A percentile compares a stretch with the other conserved stretches of the same genome.
Evolutionary conservation across 352 stramenopile species (phyloP).

Genomic region (Proteromonas lacertae): DNA sequence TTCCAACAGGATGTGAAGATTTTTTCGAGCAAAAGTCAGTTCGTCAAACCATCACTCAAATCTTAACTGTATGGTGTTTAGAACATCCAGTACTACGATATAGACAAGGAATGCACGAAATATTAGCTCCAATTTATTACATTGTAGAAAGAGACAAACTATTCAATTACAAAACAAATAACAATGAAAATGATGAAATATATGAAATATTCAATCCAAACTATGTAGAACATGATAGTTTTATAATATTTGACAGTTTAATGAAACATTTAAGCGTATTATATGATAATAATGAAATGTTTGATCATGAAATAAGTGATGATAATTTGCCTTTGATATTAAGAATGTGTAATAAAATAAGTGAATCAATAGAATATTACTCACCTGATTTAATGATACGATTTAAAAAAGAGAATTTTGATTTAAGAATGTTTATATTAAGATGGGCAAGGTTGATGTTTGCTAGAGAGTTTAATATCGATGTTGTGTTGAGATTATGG

Average conservation of each 20-base stretch:
- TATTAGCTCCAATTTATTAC: conserved; percentile 37
- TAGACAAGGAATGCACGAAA: conserved; percentile 74
- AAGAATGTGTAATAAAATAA: too few relatives aligned
- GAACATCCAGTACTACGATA: conserved; percentile 38
- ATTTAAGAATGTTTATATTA: conserved; percentile 24
- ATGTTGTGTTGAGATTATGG: conserved; percentile 22
- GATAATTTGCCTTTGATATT: too few relatives aligned
- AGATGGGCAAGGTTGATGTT: conserved; percentile 32
- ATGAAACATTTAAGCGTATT: conserved; percentile 16
- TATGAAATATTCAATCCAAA: conserved; percentile 4
- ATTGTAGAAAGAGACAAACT: conserved; percentile 21
- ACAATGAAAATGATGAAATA: not conserved
- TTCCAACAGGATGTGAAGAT: too few relatives aligned
- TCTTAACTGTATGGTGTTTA: conserved; percentile 32
- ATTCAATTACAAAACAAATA: not conserved
- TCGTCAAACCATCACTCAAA: too few relatives aligned
- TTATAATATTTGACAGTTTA: conserved; percentile 16
- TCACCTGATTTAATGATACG: too few relatives aligned
- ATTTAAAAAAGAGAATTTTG: conserved; percentile 1
- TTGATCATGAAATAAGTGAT: too few relatives aligned
- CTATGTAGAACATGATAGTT: conserved; percentile 13
- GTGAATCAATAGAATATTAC: too few relatives aligned
- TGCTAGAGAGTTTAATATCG: conserved; percentile 20
- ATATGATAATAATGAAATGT: conserved; percentile 18
- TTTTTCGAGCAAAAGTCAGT: too few relatives aligned